Conservation (phyloP, 495 filamentous ascomycete genomes). For the Tuber umbilicatum region DNA sequence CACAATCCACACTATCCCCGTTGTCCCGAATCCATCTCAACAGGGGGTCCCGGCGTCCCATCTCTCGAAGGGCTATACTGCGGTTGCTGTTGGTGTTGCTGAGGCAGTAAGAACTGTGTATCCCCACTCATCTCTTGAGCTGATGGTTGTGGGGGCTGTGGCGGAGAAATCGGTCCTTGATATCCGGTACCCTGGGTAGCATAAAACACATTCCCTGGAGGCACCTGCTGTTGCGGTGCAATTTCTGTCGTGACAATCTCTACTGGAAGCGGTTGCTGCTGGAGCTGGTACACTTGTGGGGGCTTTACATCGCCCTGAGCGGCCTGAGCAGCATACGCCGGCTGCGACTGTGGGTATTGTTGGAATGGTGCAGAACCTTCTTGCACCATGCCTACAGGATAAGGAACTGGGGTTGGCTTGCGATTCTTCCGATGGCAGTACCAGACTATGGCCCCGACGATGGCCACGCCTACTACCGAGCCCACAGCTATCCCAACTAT, state of each 20-base stretch:
- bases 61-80: neutral
- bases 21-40: neutral
- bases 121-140: neutral
- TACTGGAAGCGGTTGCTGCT: neutral
- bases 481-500: conserved; percentile 19
- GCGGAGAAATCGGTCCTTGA: neutral
- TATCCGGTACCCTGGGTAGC: neutral
- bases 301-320: neutral
- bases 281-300: neutral
- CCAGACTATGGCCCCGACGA: neutral
- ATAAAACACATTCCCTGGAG: neutral
- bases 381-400: neutral
- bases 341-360: neutral
- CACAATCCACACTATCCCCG: neutral
- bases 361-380: neutral
- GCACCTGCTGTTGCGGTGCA: neutral
- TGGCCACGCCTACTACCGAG: neutral
- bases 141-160: neutral
- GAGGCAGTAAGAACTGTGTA: neutral
- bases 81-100: neutral
- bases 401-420: neutral
- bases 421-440: conserved; percentile 12
- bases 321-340: neutral
- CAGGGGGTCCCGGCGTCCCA: neutral
- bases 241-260: neutral